Percentiles rank a stretch among this genome's conserved stretches.
phyloP scores from a whole-genome alignment of 352 stramenopile species.

The Phytophthora meadii region DNA sequence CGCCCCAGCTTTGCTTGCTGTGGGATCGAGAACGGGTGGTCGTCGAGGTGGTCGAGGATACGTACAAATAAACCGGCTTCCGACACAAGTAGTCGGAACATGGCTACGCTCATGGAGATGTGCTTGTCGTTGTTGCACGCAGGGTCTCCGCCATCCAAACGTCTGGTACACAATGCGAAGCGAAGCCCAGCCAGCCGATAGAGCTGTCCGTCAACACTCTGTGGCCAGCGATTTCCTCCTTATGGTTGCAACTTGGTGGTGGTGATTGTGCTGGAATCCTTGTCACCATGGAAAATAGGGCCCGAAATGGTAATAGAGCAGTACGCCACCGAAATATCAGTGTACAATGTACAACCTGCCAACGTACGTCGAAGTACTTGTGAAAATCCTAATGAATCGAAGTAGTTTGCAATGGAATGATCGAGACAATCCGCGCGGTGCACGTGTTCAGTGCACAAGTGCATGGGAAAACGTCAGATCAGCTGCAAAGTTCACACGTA shows the following conservation, averaged over 20 bases:
- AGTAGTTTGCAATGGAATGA: too few relatives aligned
- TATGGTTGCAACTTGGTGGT: too few relatives aligned
- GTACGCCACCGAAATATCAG: neutral
- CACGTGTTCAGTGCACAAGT: too few relatives aligned
- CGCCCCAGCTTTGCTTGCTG: constrained; percentile 2
- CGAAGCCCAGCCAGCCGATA: neutral
- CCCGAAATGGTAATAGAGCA: too few relatives aligned
- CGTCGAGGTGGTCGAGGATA: constrained; percentile 2
- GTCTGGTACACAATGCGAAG: constrained; percentile 1
- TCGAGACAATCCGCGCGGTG: too few relatives aligned
- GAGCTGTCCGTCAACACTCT: neutral
- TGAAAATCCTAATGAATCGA: neutral
- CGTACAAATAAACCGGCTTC: constrained; percentile 26
- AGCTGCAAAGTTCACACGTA: too few relatives aligned
- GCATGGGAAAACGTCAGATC: too few relatives aligned
- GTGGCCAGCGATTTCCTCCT: constrained; percentile 1
- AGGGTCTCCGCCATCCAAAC: constrained; percentile 12
- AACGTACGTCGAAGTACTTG: neutral
- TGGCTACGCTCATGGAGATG: constrained; percentile 30
- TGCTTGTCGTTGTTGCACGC: constrained; percentile 8
- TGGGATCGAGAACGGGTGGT: constrained; percentile 17
- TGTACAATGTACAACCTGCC: neutral
- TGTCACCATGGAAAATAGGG: too few relatives aligned
- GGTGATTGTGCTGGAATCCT: too few relatives aligned
- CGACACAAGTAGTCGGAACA: constrained; percentile 35